Base-by-base conservation (phyloP, 2,329 filamentous ascomycete genomes). In the Lasiodiplodia citricola region DNA sequence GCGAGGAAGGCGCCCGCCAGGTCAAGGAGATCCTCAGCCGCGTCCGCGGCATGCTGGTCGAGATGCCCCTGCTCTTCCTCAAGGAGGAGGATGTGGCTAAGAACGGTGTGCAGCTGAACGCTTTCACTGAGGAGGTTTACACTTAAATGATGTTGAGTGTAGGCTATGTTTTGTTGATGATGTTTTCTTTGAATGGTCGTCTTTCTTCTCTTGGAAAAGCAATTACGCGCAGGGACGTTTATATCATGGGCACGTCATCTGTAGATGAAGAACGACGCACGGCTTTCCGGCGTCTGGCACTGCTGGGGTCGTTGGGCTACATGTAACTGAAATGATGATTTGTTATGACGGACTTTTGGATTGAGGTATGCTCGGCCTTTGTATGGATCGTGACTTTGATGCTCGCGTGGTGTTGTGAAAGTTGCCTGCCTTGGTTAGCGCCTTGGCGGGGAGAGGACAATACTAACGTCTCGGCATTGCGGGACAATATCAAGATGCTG, bases 51-150 rank as follows among this genome's bases (percentile, higher is more conserved):
- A 84, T 78, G 21, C 71, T 85, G 60, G 83, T 97, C 8, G 92
- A 97, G 84, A 97, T 97, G 94, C 93, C 94, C 35, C 83, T 97
- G 73, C 84, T 93, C 72, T 97, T 97, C 83, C 83, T 97, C 78
- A 90, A 91, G 74, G 91, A 94, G 41, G 87, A 93, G 74, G 94
- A 97, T 78, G 90, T 97, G 78, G 95, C 94, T 4, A 90, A 94
- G 84, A 88, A 93, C 73, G 93, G 94, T 0, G 74, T 97, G 74
- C 85, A 87, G 25, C 71, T 85, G 71, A 85, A 85, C 73, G 79
- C 81, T 25, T 77, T 84, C 68, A 84, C 83, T 1, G 83, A 84
- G 75, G 81, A 82, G 69, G 74, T 85, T 21, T 85, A 85, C 74
- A 84, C 83, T 28, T 84, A 68, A 71, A n/a, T 11, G 25, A 21